Base-by-base conservation (phyloP, 768 basidiomycete genomes). In the Clathrus columnatus region DNA sequence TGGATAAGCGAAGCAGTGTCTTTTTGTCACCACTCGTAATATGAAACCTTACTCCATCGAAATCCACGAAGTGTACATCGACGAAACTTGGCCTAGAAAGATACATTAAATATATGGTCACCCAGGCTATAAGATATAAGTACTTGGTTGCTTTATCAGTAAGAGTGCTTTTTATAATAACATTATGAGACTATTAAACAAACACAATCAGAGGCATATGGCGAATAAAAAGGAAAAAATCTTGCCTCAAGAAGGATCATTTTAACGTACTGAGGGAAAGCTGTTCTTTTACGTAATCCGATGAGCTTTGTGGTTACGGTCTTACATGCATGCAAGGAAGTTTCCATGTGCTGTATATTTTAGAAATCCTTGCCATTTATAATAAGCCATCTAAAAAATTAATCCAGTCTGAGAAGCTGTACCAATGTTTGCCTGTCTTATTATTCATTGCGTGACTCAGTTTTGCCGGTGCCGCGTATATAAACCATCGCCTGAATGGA, bases 61-160 rank as follows among this genome's bases (percentile, higher is more conserved):
- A 99, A 72, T 99, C 96, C 51, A 98, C 96, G 63, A 99, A 99
- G 56, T 90, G 82, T 54, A 98, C 87, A 73, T 99, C 96, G 58
- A 97, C 76, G 27, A 87, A 83, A 5, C 87, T 82, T 14, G 95
- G 92, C 68, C 94, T 99, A 67, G 24, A 53, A 20, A 54, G 27
- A 47, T 26, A 51, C 21, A 23, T 24, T 58, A 54, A 51, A 18
- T 57, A 64, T 46, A 66, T 55, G 32, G 26, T 49, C 14, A 17
- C 20, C 20, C 16, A 27, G 45, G 10, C 45, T 5, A 5, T 21
- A 59, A 10, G 14, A 23, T 41, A 14, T 16, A n/a, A 10, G 50
- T 24, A 69, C 95, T 92, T 95, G 61, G 73, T 71, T 57, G 86
- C 78, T 71, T 95, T 93, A 63, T 97, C 94, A 4, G 80, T 72